Evolutionary conservation across 768 basidiomycete genomes (phyloP), one percentile per base, ranked within the genome.

Genomic region (Glaciozyma antarctica): DNA sequence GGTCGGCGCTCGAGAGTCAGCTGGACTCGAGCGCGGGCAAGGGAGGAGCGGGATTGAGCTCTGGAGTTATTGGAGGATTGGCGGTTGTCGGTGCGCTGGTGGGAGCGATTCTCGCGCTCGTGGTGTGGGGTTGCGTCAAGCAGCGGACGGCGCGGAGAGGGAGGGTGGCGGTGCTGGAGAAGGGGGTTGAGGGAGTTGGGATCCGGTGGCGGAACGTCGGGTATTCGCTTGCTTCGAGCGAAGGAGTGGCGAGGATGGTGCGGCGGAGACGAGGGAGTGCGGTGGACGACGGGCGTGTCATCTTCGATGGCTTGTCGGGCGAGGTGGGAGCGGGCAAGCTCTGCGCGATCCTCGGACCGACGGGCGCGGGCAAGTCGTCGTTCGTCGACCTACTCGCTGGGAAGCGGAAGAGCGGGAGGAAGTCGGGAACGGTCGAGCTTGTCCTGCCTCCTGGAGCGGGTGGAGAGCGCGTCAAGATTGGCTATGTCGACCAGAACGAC

Each of bases 321-420:
- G 75, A 77, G 15, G 83, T 94, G n/a, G 77, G 79, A 3, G 83
- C 89, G 0, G 91, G 93, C 15, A 83, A 88, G 66, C 84, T 95
- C 80, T 85, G 90, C 82, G 88, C 88, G n/a, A 84, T 95, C 62
- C 81, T 97, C 5, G 93, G 93, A 0, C 91, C 93, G 0, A 88
- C 87, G 71, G 92, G 91, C 80, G 72, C 67, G 77, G 73, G 73
- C 10, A 73, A 73, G 63, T 63, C 62, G 44, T 91, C 92, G 0
- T 79, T 97, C 45, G 86, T 95, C 22, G 93, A 98, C 73, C 84
- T 95, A 45, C 82, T 98, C 15, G 88, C 91, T 0, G 85, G 87
- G 3, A 92, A 87, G 75, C 79, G 78, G 69, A 97, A 95, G 77
- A 80, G 81, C 0, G 93, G 92, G 0, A 73, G 79, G 3, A 80